Conservation (phyloP, 164 flowering plant species). For the Saururus chinensis region DNA sequence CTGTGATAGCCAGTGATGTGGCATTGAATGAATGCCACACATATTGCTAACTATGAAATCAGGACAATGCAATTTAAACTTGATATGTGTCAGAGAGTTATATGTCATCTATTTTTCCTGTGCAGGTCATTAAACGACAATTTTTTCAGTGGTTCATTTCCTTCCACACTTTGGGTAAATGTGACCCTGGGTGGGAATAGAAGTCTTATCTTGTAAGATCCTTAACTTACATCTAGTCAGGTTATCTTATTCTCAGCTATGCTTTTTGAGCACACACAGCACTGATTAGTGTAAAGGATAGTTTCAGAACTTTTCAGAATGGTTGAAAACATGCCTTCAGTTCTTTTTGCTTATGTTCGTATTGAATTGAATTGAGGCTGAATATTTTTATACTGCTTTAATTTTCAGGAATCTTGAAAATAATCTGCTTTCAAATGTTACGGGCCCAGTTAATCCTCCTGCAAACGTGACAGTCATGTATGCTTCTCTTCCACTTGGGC, state of each 20-base stretch:
- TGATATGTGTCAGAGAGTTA: not conserved
- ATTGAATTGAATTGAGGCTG: not conserved
- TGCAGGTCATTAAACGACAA: constrained; percentile 56
- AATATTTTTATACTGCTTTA: not conserved
- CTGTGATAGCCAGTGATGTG: too few species aligned
- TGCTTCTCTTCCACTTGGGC: constrained; percentile 3
- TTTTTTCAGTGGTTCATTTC: constrained; percentile 37
- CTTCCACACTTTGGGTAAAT: constrained; percentile 52
- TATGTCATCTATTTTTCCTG: not conserved
- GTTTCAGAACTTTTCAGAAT: not conserved
- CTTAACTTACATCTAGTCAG: not conserved
- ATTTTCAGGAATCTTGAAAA: constrained; percentile 62
- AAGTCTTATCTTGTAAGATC: constrained; percentile 48
- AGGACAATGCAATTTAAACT: not conserved
- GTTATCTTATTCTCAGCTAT: too few species aligned
- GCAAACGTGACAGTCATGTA: constrained; percentile 65
- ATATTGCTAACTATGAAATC: not conserved
- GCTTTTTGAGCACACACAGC: not conserved
- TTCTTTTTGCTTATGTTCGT: not conserved
- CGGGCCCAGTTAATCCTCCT: constrained; percentile 44
- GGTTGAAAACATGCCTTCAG: not conserved
- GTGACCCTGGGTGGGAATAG: constrained; percentile 26
- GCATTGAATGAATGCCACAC: too few species aligned
- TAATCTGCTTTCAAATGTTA: constrained; percentile 44
- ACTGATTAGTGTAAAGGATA: too few species aligned